Evolutionary conservation across 805 yeast genomes (phyloP).

Genomic region (Dipodascus geniculatus): DNA sequence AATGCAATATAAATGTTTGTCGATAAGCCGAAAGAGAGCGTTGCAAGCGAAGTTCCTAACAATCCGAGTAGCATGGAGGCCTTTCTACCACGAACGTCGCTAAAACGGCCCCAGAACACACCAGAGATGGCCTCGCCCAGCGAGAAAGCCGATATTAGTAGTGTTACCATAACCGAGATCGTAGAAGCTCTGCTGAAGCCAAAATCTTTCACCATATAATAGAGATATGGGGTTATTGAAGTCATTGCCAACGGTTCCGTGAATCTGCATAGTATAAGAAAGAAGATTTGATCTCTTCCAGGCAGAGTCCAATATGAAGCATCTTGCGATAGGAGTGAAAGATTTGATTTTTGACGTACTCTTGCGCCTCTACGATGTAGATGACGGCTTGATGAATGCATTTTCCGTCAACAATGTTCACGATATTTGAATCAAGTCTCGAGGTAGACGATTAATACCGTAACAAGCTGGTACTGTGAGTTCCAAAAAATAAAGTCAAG

Average conservation of each 20-base stretch:
- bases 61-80: slow-evolving; percentile 40
- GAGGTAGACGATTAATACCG: background rate
- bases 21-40: slow-evolving; percentile 43
- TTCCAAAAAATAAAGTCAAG: too few species aligned
- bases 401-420: background rate
- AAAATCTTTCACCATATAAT: slow-evolving; percentile 51
- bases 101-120: slow-evolving; percentile 46
- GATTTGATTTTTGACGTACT: background rate
- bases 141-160: slow-evolving; percentile 46
- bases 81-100: slow-evolving; percentile 46
- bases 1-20: slow-evolving; percentile 41
- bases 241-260: slow-evolving; percentile 55
- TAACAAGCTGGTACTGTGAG: background rate
- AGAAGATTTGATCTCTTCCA: slow-evolving; percentile 13
- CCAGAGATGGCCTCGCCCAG: slow-evolving; percentile 46
- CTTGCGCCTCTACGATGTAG: background rate
- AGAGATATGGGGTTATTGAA: slow-evolving; percentile 50
- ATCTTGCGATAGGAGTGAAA: background rate
- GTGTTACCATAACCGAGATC: slow-evolving; percentile 29
- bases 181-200: slow-evolving; percentile 21
- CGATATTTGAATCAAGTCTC: background rate
- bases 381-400: background rate
- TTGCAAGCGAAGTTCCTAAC: slow-evolving; percentile 38
- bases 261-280: slow-evolving; percentile 27
- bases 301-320: slow-evolving; percentile 16